Evolutionary conservation across 805 yeast species (phyloP).

Genomic region (Yamadazyma paraphyllophila): DNA sequence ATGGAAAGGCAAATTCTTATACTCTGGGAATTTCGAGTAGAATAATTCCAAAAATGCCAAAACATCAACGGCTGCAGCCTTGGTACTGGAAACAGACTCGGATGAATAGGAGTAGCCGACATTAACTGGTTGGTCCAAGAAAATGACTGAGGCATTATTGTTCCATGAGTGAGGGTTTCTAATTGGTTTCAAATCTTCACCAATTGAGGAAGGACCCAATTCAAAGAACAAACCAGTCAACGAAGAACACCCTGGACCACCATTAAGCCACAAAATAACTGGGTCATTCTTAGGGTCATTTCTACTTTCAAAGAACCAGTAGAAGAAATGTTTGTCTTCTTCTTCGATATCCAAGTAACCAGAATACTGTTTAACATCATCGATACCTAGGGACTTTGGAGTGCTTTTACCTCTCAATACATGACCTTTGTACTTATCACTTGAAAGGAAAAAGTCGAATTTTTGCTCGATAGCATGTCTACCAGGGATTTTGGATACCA

Average conservation of each 20-base stretch:
- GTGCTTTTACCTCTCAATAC: constrained; percentile 57
- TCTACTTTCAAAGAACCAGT: constrained; percentile 45
- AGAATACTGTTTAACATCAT: constrained; percentile 75
- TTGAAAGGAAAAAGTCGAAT: constrained; percentile 37
- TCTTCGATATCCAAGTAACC: constrained; percentile 82
- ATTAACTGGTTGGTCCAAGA: constrained; percentile 38
- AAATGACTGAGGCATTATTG: constrained; percentile 38
- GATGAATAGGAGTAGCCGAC: constrained; percentile 35
- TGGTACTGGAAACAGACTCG: constrained; percentile 27
- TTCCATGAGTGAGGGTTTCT: constrained; percentile 33
- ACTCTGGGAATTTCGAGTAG: constrained; percentile 36
- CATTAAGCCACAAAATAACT: constrained; percentile 34
- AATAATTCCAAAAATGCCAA: constrained; percentile 38
- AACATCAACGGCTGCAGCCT: constrained; percentile 35
- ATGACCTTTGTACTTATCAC: constrained; percentile 44
- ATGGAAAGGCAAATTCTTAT: constrained; percentile 27
- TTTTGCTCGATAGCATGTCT: constrained; percentile 34
- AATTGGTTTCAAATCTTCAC: constrained; percentile 25
- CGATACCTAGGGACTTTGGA: constrained; percentile 74
- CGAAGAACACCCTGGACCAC: constrained; percentile 38
- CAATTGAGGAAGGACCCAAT: constrained; percentile 33
- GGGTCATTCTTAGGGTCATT: constrained; percentile 41
- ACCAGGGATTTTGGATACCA: constrained; percentile 58
- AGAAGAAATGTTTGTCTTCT: constrained; percentile 59
- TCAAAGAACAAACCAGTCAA: constrained; percentile 35